Base-by-base conservation (phyloP, 257 asterid genomes). In the Linderniella brevidens region DNA sequence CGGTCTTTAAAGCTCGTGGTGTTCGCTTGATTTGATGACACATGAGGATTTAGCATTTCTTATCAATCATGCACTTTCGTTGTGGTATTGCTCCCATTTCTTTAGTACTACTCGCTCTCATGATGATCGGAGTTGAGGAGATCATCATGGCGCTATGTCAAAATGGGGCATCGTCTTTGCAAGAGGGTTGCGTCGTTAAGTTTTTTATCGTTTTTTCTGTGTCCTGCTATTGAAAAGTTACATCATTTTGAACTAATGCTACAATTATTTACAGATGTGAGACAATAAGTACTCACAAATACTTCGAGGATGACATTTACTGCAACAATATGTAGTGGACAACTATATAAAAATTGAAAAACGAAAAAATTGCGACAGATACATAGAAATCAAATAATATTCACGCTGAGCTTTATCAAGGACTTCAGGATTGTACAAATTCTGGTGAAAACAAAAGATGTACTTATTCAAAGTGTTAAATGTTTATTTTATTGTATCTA, bases 331-430 rank as follows among this genome's bases (percentile, higher is more conserved):
- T n/a, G 14, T 43, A n/a, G 48, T 43, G 4, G 48, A 43, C 15
- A 43, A 43, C 17, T 43, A 43, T 8, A 16, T 43, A 43, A 43
- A 43, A 8, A 43, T 43, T 43, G 48, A 43, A 43, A 43, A n/a
- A 4, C 43, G n/a, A n/a, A 38, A 11, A 38, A n/a, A 9, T 9
- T 38, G 3, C 3, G 43, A 38, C 8, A 9, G 43, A 8, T n/a
- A 2, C 43, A 8, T 8, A 3, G 8, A 38, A 38, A 38, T 8
- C 12, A 38, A 38, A 3, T n/a, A 38, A 38, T 9, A 11, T 38
- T 38, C 43, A 8, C 8, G 12, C 14, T 2, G 12, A n/a, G 8
- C 3, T 38, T 38, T 38, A 38, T 8, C 43, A 8, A 9, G 43
- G 14, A n/a, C 43, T 38, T 38, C 5, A 38, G 8, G 43, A 38